Evolutionary conservation across 495 filamentous ascomycete genomes (phyloP), one percentile per base, ranked within the genome.

Genomic region (Podospora anserina): DNA sequence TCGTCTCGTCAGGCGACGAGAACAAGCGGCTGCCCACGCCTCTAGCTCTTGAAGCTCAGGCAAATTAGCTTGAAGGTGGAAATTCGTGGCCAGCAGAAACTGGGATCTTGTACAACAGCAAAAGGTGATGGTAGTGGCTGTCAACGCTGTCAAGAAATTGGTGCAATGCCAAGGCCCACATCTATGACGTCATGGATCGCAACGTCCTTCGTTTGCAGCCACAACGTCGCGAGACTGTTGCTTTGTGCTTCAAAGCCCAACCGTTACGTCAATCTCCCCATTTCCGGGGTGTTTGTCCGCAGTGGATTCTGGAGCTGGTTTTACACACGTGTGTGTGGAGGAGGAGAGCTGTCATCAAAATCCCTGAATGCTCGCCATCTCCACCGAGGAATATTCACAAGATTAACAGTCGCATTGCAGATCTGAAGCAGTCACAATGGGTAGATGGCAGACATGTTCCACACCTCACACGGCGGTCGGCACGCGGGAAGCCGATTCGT

Each of bases 161-260:
- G 15, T 32, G 61, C 32, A n/a, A 44, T 32, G 11, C 32, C 59
- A 5, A 39, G 61, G 15, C 34, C 13, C 62, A 55, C 57, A 68
- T 54, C 9, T n/a, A 54, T 70, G 65, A 74, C 72, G 72, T 74
- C 72, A 74, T 74, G 63, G 72, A 74, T 70, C 39, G 20, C 19
- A 60, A 68, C 66, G 19, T 68, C 66, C 30, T 18, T 61, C 65
- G 69, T 68, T 65, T 67, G 67, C 72, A 65, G 16, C 58, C 64
- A 58, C 34, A 57, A 7, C 20, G 27, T 15, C 28, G 11, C 44
- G 15, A 44, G 16, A 19, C 23, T 68, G 26, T 28, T 26, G 9
- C 57, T 61, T 66, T 69, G 65, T 67, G 59, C 61, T 62, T 60
- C 20, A 18, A 61, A 62, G 53, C 26, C 30, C 62, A 65, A 16